These are phyloP conservation scores for Gossypium turneri DNA, from an alignment of 345 rosid species.

Conservation along the genomic window DNA sequence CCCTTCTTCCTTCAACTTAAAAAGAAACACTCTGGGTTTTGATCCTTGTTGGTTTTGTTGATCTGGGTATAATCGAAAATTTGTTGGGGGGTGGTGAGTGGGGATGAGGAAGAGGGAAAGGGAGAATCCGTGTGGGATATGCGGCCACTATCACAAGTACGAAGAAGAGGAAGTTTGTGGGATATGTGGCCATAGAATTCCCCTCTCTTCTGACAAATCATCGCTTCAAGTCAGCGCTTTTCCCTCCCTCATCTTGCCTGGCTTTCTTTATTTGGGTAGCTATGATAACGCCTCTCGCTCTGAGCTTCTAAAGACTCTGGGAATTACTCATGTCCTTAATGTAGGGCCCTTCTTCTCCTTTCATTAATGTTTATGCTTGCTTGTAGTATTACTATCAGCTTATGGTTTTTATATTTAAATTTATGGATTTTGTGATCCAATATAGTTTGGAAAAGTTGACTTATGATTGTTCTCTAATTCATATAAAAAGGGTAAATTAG, in stretches of 20 bases:
- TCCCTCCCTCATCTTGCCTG: slow-evolving; percentile 86
- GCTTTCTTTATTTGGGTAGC: slow-evolving; percentile 85
- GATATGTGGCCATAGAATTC: slow-evolving; percentile 81
- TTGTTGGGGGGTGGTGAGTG: background rate
- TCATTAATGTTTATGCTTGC: background rate
- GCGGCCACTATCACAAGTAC: slow-evolving; percentile 97
- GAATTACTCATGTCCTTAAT: slow-evolving; percentile 86
- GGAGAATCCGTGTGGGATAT: slow-evolving; percentile 91
- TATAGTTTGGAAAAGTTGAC: background rate
- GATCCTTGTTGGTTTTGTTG: background rate
- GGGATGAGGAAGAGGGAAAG: slow-evolving; percentile 95
- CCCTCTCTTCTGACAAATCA: slow-evolving; percentile 39
- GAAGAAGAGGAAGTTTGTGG: slow-evolving; percentile 98
- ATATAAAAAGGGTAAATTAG: background rate
- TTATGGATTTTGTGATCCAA: background rate
- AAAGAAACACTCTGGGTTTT: background rate
- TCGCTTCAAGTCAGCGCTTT: slow-evolving; percentile 72
- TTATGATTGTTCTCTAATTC: background rate
- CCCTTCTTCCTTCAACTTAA: background rate
- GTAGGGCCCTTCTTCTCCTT: slow-evolving; percentile 29
- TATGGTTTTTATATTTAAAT: background rate
- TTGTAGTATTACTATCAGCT: background rate
- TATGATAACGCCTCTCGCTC: slow-evolving; percentile 98
- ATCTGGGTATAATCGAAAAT: slow-evolving; percentile 1
- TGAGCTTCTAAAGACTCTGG: slow-evolving; percentile 81